Percentiles rank a stretch among this genome's conserved stretches.
These are phyloP conservation scores for Aspergillus sp. DNA, from an alignment of 2,329 filamentous ascomycete genomes.

Conservation along the genomic window DNA sequence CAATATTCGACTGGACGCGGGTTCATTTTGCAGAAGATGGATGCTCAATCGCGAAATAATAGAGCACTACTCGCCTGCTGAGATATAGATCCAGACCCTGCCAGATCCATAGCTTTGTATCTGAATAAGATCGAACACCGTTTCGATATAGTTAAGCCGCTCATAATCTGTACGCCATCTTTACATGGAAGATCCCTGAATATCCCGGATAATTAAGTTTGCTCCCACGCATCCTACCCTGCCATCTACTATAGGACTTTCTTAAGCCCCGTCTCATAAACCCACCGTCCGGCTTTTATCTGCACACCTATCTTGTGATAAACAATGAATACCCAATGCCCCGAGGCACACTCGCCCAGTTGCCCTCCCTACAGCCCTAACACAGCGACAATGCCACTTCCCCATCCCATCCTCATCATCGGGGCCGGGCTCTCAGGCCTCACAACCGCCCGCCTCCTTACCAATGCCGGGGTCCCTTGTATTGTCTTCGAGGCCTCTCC, in stretches of 20 bases:
- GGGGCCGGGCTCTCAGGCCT: slow-evolving; percentile 13
- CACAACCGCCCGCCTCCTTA: slow-evolving; percentile 6
- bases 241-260: background rate
- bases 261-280: slow-evolving; percentile 3
- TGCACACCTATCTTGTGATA: background rate
- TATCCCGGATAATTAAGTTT: background rate
- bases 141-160: too few species aligned
- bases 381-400: background rate
- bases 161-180: background rate
- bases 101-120: too few species aligned
- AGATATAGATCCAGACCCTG: too few species aligned
- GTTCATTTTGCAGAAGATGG: too few species aligned
- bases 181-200: background rate
- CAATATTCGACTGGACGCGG: too few species aligned
- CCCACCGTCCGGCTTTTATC: slow-evolving; percentile 1
- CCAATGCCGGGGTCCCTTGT: slow-evolving; percentile 9
- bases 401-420: slow-evolving; percentile 1
- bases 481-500: slow-evolving; percentile 12
- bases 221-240: background rate
- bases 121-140: too few species aligned
- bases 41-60: too few species aligned
- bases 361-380: background rate
- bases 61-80: too few species aligned
- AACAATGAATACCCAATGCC: background rate
- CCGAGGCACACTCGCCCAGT: background rate